Base-by-base conservation (phyloP, 1,284 basidiomycete genomes). In the Melampsora americana region DNA sequence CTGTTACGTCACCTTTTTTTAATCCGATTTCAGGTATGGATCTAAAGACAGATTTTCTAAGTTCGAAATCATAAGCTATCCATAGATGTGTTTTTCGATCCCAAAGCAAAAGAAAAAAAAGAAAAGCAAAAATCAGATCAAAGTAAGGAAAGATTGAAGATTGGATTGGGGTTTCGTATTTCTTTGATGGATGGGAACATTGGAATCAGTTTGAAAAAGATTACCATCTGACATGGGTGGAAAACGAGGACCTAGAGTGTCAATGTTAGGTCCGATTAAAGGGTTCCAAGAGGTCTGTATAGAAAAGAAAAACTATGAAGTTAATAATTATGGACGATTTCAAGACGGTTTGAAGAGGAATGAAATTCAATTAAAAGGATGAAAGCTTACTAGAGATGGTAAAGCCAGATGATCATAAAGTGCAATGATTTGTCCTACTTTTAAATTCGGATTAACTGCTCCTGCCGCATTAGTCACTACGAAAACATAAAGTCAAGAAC, bases 391-490 rank as follows among this genome's bases (percentile, higher is more conserved):
- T 30, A 93, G 80, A 78, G 89, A 90, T 1, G 92, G 92, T 20
- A 93, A 84, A 0, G 90, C 90, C 64, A 93, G 83, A 80, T 93
- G 92, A 82, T 93, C 92, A 69, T 90, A 89, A 26, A 93, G 85
- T 18, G 90, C 88, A 64, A 93, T 89, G 79, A 93, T 90, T 6
- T 90, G 92, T 79, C 92, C 92, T n/a, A 92, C 89, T 14, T 88
- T 84, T 77, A 91, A 87, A 3, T 84, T 79, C 9, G 89, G 88
- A 80, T 90, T 91, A 28, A 93, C 84, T 7, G 88, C 89, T 28
- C 92, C 92, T 26, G 91, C 87, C 12, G 92, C 92, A 80, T 93
- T 93, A 30, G 92, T 93, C 62, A 93, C 91, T 92, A 79, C n/a
- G n/a, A n/a, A n/a, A n/a, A n/a, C n/a, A n/a, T n/a, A n/a, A n/a